A percentile compares a stretch with the other conserved stretches of the same genome.
These are phyloP conservation scores for Claviceps purpurea DNA, from an alignment of 2,329 filamentous ascomycete species.

Conservation along the genomic window DNA sequence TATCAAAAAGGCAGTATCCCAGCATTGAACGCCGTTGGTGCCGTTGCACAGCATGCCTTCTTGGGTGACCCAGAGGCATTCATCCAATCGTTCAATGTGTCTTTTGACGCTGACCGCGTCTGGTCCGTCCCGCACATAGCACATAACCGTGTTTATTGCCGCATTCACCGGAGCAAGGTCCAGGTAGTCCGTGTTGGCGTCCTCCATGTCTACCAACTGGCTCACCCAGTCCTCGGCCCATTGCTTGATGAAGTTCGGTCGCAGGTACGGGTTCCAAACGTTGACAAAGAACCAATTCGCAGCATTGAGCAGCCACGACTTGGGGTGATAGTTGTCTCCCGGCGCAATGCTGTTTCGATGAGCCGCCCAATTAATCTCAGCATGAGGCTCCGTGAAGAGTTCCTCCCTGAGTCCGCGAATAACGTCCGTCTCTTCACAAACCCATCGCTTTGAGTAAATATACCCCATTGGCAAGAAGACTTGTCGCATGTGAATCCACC, in stretches of 20 bases:
- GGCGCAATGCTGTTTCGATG: slow-evolving; percentile 73
- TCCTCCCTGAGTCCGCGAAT: slow-evolving; percentile 65
- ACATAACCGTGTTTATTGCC: slow-evolving; percentile 78
- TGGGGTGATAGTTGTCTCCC: slow-evolving; percentile 85
- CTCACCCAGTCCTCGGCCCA: slow-evolving; percentile 71
- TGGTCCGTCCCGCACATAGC: slow-evolving; percentile 74
- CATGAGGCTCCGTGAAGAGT: slow-evolving; percentile 67
- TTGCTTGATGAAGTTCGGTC: slow-evolving; percentile 50
- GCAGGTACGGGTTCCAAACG: slow-evolving; percentile 67
- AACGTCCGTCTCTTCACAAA: slow-evolving; percentile 60
- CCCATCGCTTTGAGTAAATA: slow-evolving; percentile 73
- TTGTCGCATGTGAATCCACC: slow-evolving; percentile 97
- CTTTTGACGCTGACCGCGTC: slow-evolving; percentile 57
- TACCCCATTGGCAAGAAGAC: slow-evolving; percentile 92
- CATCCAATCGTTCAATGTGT: slow-evolving; percentile 69
- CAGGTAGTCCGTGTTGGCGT: slow-evolving; percentile 81
- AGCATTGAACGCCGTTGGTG: slow-evolving; percentile 94
- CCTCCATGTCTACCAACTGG: slow-evolving; percentile 77
- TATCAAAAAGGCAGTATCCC: slow-evolving; percentile 88
- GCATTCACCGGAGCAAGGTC: slow-evolving; percentile 80
- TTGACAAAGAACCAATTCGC: slow-evolving; percentile 68
- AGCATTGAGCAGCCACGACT: slow-evolving; percentile 67
- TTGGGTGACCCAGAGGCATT: slow-evolving; percentile 81
- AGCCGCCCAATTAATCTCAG: slow-evolving; percentile 59
- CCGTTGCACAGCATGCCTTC: slow-evolving; percentile 93